Percentiles rank a stretch among this genome's conserved stretches.
These are phyloP conservation scores for Anthoceros angustus DNA, from an alignment of 225 moss, liverwort and hornwort genomes.

Conservation along the genomic window DNA sequence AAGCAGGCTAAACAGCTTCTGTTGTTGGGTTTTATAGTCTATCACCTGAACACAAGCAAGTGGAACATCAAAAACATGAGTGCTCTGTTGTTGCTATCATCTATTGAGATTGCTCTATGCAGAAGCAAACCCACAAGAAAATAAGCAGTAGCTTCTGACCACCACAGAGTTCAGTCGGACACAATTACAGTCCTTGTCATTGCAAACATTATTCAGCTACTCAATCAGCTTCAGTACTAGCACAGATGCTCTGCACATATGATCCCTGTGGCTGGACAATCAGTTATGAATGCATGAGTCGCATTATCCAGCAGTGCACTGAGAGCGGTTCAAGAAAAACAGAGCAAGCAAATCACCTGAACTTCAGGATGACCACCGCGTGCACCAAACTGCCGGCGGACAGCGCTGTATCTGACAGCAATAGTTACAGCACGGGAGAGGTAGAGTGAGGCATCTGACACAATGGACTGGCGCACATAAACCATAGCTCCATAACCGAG, in stretches of 20 bases:
- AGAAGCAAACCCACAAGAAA: neutral
- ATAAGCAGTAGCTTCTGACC: neutral
- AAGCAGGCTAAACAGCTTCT: slow-evolving; percentile 70
- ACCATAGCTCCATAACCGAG: slow-evolving; percentile 99
- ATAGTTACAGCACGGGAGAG: slow-evolving; percentile 96
- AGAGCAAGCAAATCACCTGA: slow-evolving; percentile 28
- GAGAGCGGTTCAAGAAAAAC: neutral
- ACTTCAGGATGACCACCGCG: slow-evolving; percentile 44
- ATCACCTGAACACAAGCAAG: slow-evolving; percentile 47
- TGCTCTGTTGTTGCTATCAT: too few species aligned
- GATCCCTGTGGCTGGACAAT: neutral
- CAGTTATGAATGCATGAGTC: neutral
- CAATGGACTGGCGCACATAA: slow-evolving; percentile 63
- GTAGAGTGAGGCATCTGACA: slow-evolving; percentile 59
- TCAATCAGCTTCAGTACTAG: neutral
- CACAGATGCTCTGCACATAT: too few species aligned
- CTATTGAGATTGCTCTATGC: neutral
- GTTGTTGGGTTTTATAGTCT: slow-evolving; percentile 87
- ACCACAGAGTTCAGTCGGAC: neutral
- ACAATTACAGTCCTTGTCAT: too few species aligned
- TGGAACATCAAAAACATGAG: slow-evolving; percentile 6
- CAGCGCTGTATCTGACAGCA: slow-evolving; percentile 81
- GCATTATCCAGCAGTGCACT: neutral
- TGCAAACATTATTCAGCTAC: neutral
- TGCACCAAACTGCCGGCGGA: slow-evolving; percentile 92